A percentile compares a stretch with the other conserved stretches of the same genome.
Evolutionary conservation across 1,284 basidiomycete genomes (phyloP).

Genomic region (Butyriboletus appendiculatus): DNA sequence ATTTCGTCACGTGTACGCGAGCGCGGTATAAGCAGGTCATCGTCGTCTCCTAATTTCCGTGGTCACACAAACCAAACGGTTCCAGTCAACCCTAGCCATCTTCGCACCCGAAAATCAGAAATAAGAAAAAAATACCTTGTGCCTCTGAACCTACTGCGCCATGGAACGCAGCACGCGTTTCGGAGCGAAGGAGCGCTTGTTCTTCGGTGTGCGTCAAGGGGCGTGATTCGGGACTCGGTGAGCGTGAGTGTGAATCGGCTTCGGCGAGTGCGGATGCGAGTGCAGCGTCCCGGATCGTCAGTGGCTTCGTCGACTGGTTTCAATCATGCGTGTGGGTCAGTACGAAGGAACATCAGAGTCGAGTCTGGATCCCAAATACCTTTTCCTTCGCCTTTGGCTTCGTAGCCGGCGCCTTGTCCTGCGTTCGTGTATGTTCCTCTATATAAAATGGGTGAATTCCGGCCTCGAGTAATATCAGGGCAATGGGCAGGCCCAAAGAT

Average conservation of each 20-base stretch:
- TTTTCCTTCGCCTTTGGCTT: slow-evolving; percentile 48
- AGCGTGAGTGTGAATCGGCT: slow-evolving; percentile 56
- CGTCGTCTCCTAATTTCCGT: slow-evolving; percentile 47
- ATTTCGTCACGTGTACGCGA: slow-evolving; percentile 78
- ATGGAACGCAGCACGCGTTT: slow-evolving; percentile 85
- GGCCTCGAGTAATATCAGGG: no score
- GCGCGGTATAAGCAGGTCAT: slow-evolving; percentile 69
- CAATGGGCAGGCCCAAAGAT: background rate
- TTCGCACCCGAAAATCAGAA: background rate
- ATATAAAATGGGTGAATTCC: background rate
- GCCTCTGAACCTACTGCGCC: slow-evolving; percentile 39
- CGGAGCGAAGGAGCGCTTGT: slow-evolving; percentile 72
- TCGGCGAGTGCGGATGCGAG: slow-evolving; percentile 55
- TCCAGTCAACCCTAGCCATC: background rate
- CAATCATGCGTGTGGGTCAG: slow-evolving; percentile 2
- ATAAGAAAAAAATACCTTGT: slow-evolving; percentile 18
- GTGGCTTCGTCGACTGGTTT: slow-evolving; percentile 55
- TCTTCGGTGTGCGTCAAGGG: slow-evolving; percentile 78
- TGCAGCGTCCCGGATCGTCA: slow-evolving; percentile 62
- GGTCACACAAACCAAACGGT: background rate
- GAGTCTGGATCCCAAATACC: slow-evolving; percentile 36
- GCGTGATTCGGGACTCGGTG: slow-evolving; percentile 41
- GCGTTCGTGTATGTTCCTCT: slow-evolving; percentile 69
- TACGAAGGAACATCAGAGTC: background rate
- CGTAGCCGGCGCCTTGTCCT: slow-evolving; percentile 24